Conservation (phyloP, 495 filamentous ascomycete genomes). For the Beverwykella pulmonaria region DNA sequence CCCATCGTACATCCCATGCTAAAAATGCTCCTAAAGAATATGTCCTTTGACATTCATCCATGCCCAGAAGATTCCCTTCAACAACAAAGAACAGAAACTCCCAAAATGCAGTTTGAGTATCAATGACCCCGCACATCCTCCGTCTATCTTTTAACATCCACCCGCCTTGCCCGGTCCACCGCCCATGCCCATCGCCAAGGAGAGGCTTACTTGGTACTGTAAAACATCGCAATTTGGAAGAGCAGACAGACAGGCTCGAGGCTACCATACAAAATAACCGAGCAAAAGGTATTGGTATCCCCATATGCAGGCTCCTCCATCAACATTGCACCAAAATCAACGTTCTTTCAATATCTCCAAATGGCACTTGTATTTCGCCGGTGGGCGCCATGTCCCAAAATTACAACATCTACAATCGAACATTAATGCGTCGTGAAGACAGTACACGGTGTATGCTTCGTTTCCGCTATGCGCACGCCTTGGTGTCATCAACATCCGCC, state of each 20-base stretch:
- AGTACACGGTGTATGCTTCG: not conserved
- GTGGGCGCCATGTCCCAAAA: not conserved
- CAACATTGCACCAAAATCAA: not conserved
- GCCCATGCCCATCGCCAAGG: too few relatives aligned
- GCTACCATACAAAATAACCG: not conserved
- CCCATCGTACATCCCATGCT: not conserved
- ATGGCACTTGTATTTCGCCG: not conserved
- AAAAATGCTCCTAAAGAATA: not conserved
- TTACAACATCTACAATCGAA: slow-evolving; percentile 4
- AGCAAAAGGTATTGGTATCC: not conserved
- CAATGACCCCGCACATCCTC: too few relatives aligned
- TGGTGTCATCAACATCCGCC: slow-evolving; percentile 22
- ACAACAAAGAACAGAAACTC: not conserved
- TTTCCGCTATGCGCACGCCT: not conserved
- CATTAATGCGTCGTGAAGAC: slow-evolving; percentile 5
- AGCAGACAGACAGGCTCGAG: not conserved
- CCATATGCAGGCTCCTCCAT: not conserved
- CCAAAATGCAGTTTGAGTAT: not conserved
- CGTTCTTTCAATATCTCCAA: not conserved
- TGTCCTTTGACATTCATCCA: not conserved
- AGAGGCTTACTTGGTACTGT: not conserved
- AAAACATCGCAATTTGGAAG: not conserved
- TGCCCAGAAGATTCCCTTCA: too few relatives aligned
- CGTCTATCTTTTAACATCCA: too few relatives aligned
- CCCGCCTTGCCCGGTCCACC: too few relatives aligned